Evolutionary conservation across 305 asterid species (phyloP).

Genomic region (Plantago lanceolata): DNA sequence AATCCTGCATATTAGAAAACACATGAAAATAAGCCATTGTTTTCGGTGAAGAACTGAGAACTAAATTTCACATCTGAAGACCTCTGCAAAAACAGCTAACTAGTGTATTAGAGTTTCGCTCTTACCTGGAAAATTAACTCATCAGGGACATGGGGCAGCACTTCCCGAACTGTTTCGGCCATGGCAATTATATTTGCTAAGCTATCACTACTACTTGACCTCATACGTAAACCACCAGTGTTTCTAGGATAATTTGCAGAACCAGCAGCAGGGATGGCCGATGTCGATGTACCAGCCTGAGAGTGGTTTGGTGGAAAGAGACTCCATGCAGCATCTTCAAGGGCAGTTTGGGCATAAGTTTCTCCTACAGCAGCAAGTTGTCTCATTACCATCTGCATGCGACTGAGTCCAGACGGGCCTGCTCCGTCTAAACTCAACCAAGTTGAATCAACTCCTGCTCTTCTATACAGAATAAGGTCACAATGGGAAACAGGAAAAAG

Average conservation of each 20-base stretch:
- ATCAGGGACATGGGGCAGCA: conserved; percentile 74
- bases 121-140: conserved; percentile 71
- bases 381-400: conserved; percentile 90
- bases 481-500: conserved; percentile 14
- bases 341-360: conserved; percentile 62
- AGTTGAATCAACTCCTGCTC: conserved; percentile 54
- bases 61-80: background rate
- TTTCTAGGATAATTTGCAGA: conserved; percentile 36
- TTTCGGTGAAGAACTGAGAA: background rate
- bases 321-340: conserved; percentile 74
- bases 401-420: conserved; percentile 72
- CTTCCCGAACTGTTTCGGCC: conserved; percentile 81
- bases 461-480: conserved; percentile 28
- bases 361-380: conserved; percentile 92
- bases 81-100: too few relatives aligned
- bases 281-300: conserved; percentile 64
- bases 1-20: conserved; percentile 41
- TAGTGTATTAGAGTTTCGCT: background rate
- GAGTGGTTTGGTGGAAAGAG: conserved; percentile 64
- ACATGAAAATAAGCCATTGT: background rate
- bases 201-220: conserved; percentile 42
- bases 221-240: conserved; percentile 45
- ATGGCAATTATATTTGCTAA: conserved; percentile 54
- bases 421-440: conserved; percentile 79
- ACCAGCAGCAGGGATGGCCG: conserved; percentile 39